These are phyloP conservation scores for Neurospora sp. DNA, from an alignment of 495 filamentous ascomycete species.

Conservation along the genomic window DNA sequence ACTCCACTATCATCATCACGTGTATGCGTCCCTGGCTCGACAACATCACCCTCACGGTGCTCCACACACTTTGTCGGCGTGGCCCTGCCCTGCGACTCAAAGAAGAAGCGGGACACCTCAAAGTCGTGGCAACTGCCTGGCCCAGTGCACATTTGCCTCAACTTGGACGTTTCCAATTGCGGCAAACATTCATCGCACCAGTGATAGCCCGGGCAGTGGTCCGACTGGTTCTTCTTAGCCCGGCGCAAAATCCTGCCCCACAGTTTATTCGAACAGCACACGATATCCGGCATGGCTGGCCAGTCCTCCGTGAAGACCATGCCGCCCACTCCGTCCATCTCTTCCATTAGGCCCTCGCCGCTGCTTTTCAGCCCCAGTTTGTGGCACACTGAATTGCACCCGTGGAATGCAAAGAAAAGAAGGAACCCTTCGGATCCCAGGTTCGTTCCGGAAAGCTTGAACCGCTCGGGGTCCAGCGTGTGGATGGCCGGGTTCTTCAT, in stretches of 20 bases:
- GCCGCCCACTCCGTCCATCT: no score
- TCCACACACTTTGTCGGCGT: neutral
- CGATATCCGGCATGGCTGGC: slow-evolving; percentile 6
- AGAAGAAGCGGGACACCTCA: neutral
- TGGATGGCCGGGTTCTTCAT: no score
- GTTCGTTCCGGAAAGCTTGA: no score
- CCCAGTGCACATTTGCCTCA: neutral
- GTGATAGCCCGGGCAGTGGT: slow-evolving; percentile 14
- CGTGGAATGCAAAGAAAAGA: no score
- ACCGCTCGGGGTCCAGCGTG: no score
- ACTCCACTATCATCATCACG: neutral
- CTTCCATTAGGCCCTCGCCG: no score
- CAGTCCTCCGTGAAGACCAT: slow-evolving; percentile 18
- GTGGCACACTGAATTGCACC: no score
- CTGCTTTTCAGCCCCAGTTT: no score
- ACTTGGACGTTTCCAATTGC: slow-evolving; percentile 13
- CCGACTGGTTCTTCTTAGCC: slow-evolving; percentile 8
- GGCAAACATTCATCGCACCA: slow-evolving; percentile 24
- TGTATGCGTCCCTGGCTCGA: neutral
- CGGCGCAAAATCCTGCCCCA: slow-evolving; percentile 22
- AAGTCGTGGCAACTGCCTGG: neutral
- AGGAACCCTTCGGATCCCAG: no score
- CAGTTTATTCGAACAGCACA: slow-evolving; percentile 31
- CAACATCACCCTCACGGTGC: neutral
- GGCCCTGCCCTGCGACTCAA: neutral